Base-by-base conservation (phyloP, 257 asterid species). In the Forsythia suspensa region DNA sequence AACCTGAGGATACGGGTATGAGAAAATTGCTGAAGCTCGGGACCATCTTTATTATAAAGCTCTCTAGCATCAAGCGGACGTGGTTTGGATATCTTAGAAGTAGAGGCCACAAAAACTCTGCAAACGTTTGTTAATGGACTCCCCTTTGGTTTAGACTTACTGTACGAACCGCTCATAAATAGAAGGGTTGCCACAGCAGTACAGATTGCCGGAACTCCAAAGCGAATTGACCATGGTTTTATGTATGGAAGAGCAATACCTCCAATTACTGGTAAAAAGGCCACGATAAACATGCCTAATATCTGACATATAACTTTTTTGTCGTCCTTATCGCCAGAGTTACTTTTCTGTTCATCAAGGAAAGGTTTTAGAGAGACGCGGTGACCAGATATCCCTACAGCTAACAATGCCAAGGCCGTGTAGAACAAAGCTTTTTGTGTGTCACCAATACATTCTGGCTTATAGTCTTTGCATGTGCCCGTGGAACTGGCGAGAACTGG, bases 181-280 rank as follows among this genome's bases (percentile, higher is more conserved):
- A 61, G 3, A 40, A 85, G 1, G 41, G 75, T 77, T 18, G 86
- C 91, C 59, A 85, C 66, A 55, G 43, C 75, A 5, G 76, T 66
- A 82, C 83, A 77, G 11, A 83, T 81, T 46, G 90, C 94, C 0
- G 94, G 90, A 8, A 89, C 80, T 29, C 90, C 92, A 69, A 91
- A 89, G 4, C 86, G 85, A 46, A 81, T 46, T 5, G 73, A 51
- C 94, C 96, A 91, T 1, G 84, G 92, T 6, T 83, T 87, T 75
- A 91, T 77, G 73, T 88, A 88, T 2, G 94, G 93, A 3, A 89
- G 87, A 34, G 85, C 88, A 72, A 87, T 70, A n/a, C 81, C 79
- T 76, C 83, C 94, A 38, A 80, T 9, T 43, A 83, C 29, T 4
- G 88, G 75, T 24, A 81, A 12, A 29, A 85, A 38, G 8, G 57